These are phyloP conservation scores for Nicotiana sylvestris DNA, from an alignment of 257 asterid species.

Conservation along the genomic window DNA sequence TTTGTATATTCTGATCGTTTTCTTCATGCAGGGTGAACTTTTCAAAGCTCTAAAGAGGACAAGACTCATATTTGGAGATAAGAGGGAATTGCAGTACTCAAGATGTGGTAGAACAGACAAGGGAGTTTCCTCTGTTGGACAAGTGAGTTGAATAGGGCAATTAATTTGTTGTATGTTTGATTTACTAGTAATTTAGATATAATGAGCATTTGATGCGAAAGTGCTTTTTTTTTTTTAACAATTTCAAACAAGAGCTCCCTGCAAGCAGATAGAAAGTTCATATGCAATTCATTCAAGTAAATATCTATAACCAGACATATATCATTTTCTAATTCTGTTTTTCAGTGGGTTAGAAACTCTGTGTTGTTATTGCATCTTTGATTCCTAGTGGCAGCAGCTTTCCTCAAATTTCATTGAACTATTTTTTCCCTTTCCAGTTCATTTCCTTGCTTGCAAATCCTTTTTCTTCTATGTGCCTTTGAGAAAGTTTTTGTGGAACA, in stretches of 20 bases:
- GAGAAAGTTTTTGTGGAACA: background rate
- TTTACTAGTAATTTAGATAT: background rate
- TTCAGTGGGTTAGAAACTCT: background rate
- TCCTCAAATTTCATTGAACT: background rate
- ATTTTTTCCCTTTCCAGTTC: background rate
- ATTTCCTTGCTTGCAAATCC: background rate
- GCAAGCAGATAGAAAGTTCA: background rate
- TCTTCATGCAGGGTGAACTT: slow-evolving; percentile 68
- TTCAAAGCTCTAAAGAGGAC: slow-evolving; percentile 78
- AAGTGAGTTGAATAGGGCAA: slow-evolving; percentile 43
- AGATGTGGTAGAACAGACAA: slow-evolving; percentile 99
- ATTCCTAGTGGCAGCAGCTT: background rate
- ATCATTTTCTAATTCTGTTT: background rate
- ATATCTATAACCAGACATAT: background rate
- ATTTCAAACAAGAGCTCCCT: background rate
- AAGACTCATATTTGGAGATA: slow-evolving; percentile 71
- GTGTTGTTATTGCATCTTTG: background rate
- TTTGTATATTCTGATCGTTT: background rate
- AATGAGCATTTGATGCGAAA: slow-evolving; percentile 6
- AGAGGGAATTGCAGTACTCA: slow-evolving; percentile 75
- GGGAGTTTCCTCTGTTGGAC: slow-evolving; percentile 98
- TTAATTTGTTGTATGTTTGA: slow-evolving; percentile 16
- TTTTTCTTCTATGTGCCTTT: background rate
- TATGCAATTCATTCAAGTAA: background rate
- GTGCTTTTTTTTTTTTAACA: background rate